phyloP scores from a whole-genome alignment of 2,329 filamentous ascomycete genomes.

The Aspergillus jensenii region DNA sequence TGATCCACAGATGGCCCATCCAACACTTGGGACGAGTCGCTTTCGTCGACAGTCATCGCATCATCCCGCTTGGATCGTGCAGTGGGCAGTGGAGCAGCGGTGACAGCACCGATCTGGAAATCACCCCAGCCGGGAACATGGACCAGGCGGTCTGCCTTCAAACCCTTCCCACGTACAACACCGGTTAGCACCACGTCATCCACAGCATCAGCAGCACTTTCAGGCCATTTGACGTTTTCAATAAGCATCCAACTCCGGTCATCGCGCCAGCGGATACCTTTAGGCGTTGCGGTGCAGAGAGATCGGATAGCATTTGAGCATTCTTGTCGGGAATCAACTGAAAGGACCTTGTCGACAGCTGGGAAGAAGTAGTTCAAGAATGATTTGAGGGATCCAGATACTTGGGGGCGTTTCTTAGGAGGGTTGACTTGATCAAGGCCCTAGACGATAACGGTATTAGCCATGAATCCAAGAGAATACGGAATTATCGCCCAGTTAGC shows the following conservation, averaged over 20 bases:
- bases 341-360: slow-evolving; percentile 85
- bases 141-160: slow-evolving; percentile 87
- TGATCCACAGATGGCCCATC: slow-evolving; percentile 74
- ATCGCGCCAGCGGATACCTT: slow-evolving; percentile 93
- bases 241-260: slow-evolving; percentile 94
- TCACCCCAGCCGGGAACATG: slow-evolving; percentile 93
- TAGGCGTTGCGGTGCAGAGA: slow-evolving; percentile 86
- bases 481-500: slow-evolving; percentile 18
- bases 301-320: slow-evolving; percentile 88
- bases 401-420: slow-evolving; percentile 72
- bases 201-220: slow-evolving; percentile 45
- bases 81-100: slow-evolving; percentile 66
- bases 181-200: slow-evolving; percentile 75
- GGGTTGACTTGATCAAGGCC: slow-evolving; percentile 75
- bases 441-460: slow-evolving; percentile 5
- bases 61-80: slow-evolving; percentile 56
- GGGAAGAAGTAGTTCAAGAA: slow-evolving; percentile 96
- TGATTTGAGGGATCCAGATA: slow-evolving; percentile 80
- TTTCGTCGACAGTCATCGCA: slow-evolving; percentile 69
- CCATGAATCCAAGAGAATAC: neutral
- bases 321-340: slow-evolving; percentile 83
- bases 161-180: slow-evolving; percentile 76
- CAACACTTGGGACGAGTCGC: slow-evolving; percentile 51
- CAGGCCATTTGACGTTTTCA: slow-evolving; percentile 74
- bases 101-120: slow-evolving; percentile 88